These are phyloP conservation scores for Schwanniomyces polymorphus DNA, from an alignment of 805 yeast genomes.

Conservation along the genomic window DNA sequence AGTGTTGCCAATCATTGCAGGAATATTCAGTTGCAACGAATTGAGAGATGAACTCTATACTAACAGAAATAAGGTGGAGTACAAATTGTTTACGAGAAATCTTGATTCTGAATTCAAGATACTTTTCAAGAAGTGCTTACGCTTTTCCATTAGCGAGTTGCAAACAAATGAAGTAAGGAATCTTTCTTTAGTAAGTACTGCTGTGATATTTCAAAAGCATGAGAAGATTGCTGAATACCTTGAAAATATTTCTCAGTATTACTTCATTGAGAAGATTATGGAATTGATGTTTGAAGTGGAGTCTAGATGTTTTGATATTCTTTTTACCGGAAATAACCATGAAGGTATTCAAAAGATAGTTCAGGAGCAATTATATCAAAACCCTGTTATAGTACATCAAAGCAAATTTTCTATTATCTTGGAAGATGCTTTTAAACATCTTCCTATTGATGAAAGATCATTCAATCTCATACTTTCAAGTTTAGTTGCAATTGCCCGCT, in stretches of 20 bases:
- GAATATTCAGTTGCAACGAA: slow-evolving; percentile 39
- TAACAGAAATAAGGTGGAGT: slow-evolving; percentile 22
- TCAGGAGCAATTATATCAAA: slow-evolving; percentile 14
- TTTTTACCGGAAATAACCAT: slow-evolving; percentile 11
- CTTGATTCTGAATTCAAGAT: slow-evolving; percentile 28
- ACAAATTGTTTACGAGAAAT: slow-evolving; percentile 31
- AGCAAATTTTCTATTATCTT: slow-evolving; percentile 48
- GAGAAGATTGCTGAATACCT: slow-evolving; percentile 19
- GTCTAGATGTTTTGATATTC: slow-evolving; percentile 14
- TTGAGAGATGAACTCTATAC: slow-evolving; percentile 33
- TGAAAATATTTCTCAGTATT: slow-evolving; percentile 10
- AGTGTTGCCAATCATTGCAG: slow-evolving; percentile 47
- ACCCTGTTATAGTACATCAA: slow-evolving; percentile 50
- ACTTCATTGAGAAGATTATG: slow-evolving; percentile 12
- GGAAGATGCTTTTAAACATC: slow-evolving; percentile 30
- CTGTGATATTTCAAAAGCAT: slow-evolving; percentile 27
- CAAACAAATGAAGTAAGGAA: slow-evolving; percentile 22
- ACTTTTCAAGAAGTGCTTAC: slow-evolving; percentile 29
- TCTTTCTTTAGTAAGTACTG: slow-evolving; percentile 34
- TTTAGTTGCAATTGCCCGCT: slow-evolving; percentile 22
- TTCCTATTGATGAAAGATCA: slow-evolving; percentile 11
- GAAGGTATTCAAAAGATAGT: slow-evolving; percentile 11
- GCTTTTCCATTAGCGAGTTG: slow-evolving; percentile 20
- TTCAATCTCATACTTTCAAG: slow-evolving; percentile 17
- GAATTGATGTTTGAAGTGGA: slow-evolving; percentile 19